Conservation (phyloP, 148 eudicot genomes). For the Nepenthes mirabilis region DNA sequence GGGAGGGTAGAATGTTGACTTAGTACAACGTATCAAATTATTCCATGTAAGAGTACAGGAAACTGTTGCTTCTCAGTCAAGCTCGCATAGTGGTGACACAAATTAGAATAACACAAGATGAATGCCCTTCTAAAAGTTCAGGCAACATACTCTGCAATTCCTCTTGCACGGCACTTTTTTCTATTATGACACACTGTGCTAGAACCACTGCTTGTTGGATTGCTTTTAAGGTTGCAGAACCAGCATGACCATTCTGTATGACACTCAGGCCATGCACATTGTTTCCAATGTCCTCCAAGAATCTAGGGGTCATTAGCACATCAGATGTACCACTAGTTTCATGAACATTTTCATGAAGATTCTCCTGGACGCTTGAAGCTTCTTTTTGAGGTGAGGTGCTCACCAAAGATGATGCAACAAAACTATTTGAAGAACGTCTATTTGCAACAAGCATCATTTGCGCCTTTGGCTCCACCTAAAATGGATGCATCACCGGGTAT, state of each 20-base stretch:
- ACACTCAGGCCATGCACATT: constrained; percentile 15
- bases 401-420: constrained; percentile 6
- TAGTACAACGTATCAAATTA: no score
- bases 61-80: no score
- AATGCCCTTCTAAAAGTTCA: no score
- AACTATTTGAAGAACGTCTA: constrained; percentile 14
- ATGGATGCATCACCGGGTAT: not conserved
- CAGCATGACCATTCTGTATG: constrained; percentile 16
- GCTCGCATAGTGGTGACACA: not conserved
- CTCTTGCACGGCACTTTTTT: constrained; percentile 67
- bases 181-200: constrained; percentile 59
- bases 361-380: constrained; percentile 13
- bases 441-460: constrained; percentile 64
- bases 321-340: constrained; percentile 51
- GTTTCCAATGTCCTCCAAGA: constrained; percentile 27
- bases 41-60: no score
- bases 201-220: constrained; percentile 72
- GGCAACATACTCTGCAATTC: constrained; percentile 64
- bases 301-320: constrained; percentile 59
- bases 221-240: constrained; percentile 27
- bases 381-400: constrained; percentile 15
- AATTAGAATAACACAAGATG: not conserved
- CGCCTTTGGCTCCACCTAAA: constrained; percentile 82
- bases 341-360: constrained; percentile 16
- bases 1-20: no score